Conservation (phyloP, 257 asterid genomes). For the Haberlea rhodopensis region DNA sequence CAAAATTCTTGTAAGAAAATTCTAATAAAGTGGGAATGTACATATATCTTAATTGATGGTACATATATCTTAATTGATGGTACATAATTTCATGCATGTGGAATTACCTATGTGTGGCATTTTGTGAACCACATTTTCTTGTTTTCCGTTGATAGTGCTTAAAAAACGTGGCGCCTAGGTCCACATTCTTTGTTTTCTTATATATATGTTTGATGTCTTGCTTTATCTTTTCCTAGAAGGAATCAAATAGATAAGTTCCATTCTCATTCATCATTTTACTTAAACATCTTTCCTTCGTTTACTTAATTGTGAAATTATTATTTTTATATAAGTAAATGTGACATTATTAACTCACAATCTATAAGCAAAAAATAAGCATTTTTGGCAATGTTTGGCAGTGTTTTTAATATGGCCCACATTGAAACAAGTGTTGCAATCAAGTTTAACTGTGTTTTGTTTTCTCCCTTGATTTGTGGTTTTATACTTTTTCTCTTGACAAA, state of each 20-base stretch:
- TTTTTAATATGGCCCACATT: slow-evolving; percentile 22
- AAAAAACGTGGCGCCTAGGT: neutral
- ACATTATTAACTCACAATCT: no score
- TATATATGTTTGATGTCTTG: no score
- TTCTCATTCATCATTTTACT: no score
- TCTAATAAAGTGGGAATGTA: slow-evolving; percentile 14
- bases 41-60: no score
- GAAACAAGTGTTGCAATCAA: slow-evolving; percentile 21
- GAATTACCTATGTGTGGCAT: neutral
- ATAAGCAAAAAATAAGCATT: no score
- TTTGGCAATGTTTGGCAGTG: no score
- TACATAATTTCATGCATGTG: slow-evolving; percentile 4
- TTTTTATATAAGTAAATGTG: neutral
- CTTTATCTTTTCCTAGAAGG: no score
- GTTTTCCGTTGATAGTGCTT: neutral
- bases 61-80: slow-evolving; percentile 5
- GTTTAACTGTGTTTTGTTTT: slow-evolving; percentile 2
- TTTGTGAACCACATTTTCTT: neutral
- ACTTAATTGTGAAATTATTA: neutral
- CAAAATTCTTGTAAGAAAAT: neutral
- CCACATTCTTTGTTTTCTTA: neutral
- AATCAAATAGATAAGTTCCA: no score
- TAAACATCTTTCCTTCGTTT: neutral
- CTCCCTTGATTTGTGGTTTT: slow-evolving; percentile 9
- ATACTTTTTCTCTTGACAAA: slow-evolving; percentile 18